These are phyloP conservation scores for Corrigiola litoralis DNA, from an alignment of 179 eudicot genomes.

Conservation along the genomic window DNA sequence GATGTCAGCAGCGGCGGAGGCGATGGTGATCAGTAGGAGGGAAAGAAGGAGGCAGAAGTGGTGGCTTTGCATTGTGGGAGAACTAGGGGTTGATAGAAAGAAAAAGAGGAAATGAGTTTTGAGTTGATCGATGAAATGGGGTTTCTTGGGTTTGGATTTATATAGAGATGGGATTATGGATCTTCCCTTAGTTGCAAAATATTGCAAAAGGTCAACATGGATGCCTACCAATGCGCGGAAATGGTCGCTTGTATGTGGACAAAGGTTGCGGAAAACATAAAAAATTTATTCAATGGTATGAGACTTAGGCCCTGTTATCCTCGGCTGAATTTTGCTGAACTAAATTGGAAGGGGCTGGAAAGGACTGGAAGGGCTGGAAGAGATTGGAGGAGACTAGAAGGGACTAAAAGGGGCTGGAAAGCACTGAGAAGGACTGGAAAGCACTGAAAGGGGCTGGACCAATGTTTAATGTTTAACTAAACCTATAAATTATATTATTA, in stretches of 20 bases:
- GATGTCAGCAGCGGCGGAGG: background rate
- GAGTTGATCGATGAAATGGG: background rate
- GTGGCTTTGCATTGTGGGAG: conserved; percentile 9
- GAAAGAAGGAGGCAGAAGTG: conserved; percentile 3
- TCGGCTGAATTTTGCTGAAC: too few species aligned
- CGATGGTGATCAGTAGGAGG: conserved; percentile 4
- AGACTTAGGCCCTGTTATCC: too few species aligned
- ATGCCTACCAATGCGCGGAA: background rate
- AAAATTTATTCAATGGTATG: too few species aligned
- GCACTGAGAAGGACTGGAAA: too few species aligned
- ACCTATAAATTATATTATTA: too few species aligned
- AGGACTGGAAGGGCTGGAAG: too few species aligned
- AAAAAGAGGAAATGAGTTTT: background rate
- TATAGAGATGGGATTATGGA: background rate
- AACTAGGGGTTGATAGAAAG: background rate
- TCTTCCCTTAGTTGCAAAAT: background rate
- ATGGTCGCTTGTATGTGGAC: background rate
- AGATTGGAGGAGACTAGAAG: too few species aligned
- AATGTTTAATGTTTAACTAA: too few species aligned
- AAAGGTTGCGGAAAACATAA: too few species aligned
- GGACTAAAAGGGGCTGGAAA: too few species aligned
- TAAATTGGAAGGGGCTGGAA: too few species aligned
- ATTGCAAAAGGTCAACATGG: background rate
- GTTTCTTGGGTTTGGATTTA: background rate
- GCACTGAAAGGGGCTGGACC: too few species aligned